These are phyloP conservation scores for Hypomontagnella submonticulosa DNA, from an alignment of 495 filamentous ascomycete genomes.

Conservation along the genomic window DNA sequence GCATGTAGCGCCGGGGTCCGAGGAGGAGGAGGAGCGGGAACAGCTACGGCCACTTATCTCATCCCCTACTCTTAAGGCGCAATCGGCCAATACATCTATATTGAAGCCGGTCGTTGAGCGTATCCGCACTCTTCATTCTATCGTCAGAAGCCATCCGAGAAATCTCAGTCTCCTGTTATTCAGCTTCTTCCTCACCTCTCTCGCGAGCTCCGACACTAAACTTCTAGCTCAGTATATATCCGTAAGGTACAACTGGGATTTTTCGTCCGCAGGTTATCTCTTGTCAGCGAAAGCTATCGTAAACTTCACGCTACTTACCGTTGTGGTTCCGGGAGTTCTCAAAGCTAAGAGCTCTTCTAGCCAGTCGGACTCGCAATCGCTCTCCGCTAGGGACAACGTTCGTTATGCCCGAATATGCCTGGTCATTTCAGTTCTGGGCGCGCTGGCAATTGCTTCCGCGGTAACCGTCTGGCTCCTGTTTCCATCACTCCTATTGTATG, in stretches of 20 bases:
- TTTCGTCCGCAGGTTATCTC: constrained; percentile 56
- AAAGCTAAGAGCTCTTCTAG: constrained; percentile 23
- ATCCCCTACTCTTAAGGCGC: constrained; percentile 44
- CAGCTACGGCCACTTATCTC: constrained; percentile 47
- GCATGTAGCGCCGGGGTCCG: constrained; percentile 7
- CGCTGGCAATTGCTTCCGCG: constrained; percentile 50
- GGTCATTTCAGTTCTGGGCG: constrained; percentile 53
- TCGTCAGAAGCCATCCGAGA: constrained; percentile 44
- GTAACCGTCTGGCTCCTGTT: constrained; percentile 49
- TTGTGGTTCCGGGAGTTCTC: constrained; percentile 52
- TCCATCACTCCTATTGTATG: constrained; percentile 54
- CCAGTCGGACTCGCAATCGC: constrained; percentile 29
- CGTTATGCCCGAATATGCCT: constrained; percentile 51
- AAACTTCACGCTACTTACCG: constrained; percentile 54
- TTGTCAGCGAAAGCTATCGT: constrained; percentile 57
- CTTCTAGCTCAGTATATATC: constrained; percentile 59
- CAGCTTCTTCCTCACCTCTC: constrained; percentile 56
- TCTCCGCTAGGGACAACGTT: constrained; percentile 46
- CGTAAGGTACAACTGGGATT: constrained; percentile 54
- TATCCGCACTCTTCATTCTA: constrained; percentile 39
- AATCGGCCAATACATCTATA: constrained; percentile 21
- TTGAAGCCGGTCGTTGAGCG: constrained; percentile 37
- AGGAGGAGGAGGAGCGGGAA: constrained; percentile 45
- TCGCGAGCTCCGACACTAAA: constrained; percentile 59
- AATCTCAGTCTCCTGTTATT: constrained; percentile 53